Base-by-base conservation (phyloP, 1,139 yeast genomes). In the Blastobotrys raffinosifermentans region DNA sequence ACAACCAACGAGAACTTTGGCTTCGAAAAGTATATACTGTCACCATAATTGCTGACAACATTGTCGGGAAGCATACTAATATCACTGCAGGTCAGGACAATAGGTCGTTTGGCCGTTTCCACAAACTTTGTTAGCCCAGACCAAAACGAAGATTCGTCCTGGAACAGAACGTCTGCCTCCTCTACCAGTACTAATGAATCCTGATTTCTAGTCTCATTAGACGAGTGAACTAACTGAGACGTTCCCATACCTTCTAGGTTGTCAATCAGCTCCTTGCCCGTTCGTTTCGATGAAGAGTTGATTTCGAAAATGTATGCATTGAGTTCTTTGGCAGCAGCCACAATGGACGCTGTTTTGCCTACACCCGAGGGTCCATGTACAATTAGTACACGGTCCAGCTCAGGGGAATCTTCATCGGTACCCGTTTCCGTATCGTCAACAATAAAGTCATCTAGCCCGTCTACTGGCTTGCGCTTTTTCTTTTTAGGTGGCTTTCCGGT, bases 61-160 rank as follows among this genome's bases (percentile, higher is more conserved):
- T 19, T 19, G 14, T 57, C 54, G 0, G 95, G 94, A 2, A 86
- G 63, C 26, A 61, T 67, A 5, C 65, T 54, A 2, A 70, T 45
- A 45, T 78, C 80, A 11, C 70, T 68, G 50, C 95, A 86, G 0
- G 94, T 85, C 19, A 91, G 53, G 1, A 89, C 71, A 1, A 91
- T 73, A 0, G 98, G 97, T 34, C 96, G 66, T 49, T 89, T 70
- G 0, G 94, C 75, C 20, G 75, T 73, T 27, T 71, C 67, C 26
- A 86, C 61, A 11, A 86, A 68, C 41, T 76, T 80, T 34, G 72
- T 75, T 2, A 87, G 72, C 1, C 80, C 79, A 1, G 68, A 56
- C 96, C 97, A 91, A 53, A 91, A 89, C 1, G 77, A 76, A 46
- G 71, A 73, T 49, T 87, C 96, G 34, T 77, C 83, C 42, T 81